phyloP scores from a whole-genome alignment of 139 green algal genomes.

The Coccomyxa sp. region DNA sequence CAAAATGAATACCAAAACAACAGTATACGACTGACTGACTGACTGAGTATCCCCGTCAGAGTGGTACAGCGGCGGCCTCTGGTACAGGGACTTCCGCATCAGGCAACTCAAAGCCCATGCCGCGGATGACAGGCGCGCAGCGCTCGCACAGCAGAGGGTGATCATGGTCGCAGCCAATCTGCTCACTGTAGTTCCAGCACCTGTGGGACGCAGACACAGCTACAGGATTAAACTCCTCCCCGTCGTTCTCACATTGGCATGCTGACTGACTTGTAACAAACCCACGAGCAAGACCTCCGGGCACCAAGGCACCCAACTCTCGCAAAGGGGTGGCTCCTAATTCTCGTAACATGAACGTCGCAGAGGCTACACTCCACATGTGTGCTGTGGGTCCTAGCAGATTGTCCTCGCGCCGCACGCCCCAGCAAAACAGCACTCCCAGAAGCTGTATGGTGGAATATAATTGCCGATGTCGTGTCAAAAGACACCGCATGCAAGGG shows the following conservation, averaged over 20 bases:
- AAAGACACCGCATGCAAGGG: neutral
- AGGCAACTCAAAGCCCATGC: slow-evolving; percentile 39
- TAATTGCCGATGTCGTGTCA: too few relatives aligned
- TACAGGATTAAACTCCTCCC: too few relatives aligned
- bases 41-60: too few relatives aligned
- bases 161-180: slow-evolving; percentile 27
- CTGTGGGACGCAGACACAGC: slow-evolving; percentile 23
- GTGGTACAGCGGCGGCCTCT: neutral
- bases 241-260: neutral
- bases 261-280: too few relatives aligned
- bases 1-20: too few relatives aligned
- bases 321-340: neutral
- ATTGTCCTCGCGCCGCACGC: neutral
- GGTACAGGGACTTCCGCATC: neutral
- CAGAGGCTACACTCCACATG: neutral
- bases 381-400: slow-evolving; percentile 18
- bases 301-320: slow-evolving; percentile 2
- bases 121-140: slow-evolving; percentile 68
- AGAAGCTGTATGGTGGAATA: neutral
- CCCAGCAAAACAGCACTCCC: neutral
- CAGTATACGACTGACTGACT: too few relatives aligned
- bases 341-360: neutral
- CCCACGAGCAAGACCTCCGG: slow-evolving; percentile 18
- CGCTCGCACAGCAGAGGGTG: slow-evolving; percentile 87
- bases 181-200: slow-evolving; percentile 92